phyloP scores from a whole-genome alignment of 108 stramenopile genomes.

The Pseudonitzschia pungens region DNA sequence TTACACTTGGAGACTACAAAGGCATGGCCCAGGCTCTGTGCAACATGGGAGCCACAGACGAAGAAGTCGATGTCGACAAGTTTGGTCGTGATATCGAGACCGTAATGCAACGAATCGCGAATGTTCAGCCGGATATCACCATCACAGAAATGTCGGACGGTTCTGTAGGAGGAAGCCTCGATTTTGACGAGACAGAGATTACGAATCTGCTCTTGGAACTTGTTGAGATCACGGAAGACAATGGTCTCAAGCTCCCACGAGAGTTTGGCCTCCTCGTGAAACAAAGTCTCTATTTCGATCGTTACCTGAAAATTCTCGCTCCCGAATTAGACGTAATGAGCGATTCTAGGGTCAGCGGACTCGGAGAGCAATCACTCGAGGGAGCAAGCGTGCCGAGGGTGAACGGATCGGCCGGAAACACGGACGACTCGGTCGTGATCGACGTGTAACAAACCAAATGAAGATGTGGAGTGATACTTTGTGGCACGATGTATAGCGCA shows the following conservation, averaged over 20 bases:
- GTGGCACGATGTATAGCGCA: no score
- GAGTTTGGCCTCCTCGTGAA: conserved; percentile 97
- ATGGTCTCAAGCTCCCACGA: conserved; percentile 92
- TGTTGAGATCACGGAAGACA: conserved; percentile 90
- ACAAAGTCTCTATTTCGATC: conserved; percentile 96
- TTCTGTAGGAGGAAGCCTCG: conserved; percentile 45
- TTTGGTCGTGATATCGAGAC: conserved; percentile 87
- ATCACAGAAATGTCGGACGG: conserved; percentile 57
- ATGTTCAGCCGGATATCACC: conserved; percentile 76
- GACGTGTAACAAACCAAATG: conserved; percentile 40
- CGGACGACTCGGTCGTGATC: conserved; percentile 29
- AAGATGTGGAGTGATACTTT: no score
- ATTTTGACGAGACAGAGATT: conserved; percentile 86
- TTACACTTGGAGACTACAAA: conserved; percentile 78
- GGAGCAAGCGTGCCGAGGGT: not conserved
- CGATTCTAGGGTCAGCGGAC: conserved; percentile 49
- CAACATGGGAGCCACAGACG: conserved; percentile 92
- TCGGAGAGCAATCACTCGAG: conserved; percentile 10
- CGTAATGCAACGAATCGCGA: conserved; percentile 70
- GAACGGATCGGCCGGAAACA: conserved; percentile 12
- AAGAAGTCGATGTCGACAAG: conserved; percentile 75
- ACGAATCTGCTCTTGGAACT: conserved; percentile 86
- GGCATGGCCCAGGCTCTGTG: conserved; percentile 86
- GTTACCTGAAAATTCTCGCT: conserved; percentile 93
- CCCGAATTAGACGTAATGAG: conserved; percentile 86